phyloP scores from a whole-genome alignment of 78 protist species.

The Trichosphaerium sp. region DNA sequence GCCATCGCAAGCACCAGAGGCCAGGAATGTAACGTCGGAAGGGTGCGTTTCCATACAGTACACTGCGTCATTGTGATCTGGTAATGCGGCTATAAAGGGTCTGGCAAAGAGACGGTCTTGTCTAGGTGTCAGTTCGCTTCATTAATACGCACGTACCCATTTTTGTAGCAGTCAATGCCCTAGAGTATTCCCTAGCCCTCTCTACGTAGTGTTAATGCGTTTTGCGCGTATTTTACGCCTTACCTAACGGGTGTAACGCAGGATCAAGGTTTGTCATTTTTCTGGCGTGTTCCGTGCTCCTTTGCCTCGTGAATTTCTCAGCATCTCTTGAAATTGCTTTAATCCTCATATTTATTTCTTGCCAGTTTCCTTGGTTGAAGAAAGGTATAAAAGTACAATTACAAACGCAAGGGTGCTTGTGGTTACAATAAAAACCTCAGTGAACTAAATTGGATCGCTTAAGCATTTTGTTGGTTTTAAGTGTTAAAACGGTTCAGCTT shows the following conservation, averaged over 20 bases:
- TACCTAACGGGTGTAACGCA: constrained; percentile 74
- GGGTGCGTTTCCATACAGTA: constrained; percentile 30
- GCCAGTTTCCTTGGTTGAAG: too few species aligned
- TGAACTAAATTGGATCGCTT: too few species aligned
- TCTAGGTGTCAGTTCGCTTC: too few species aligned
- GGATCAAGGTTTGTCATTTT: constrained; percentile 72
- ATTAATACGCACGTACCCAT: too few species aligned
- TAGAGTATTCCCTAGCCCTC: constrained; percentile 73
- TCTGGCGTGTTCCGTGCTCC: constrained; percentile 16
- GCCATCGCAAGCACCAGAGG: constrained; percentile 39
- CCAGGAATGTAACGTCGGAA: not conserved
- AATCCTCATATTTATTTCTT: too few species aligned
- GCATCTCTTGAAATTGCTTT: constrained; percentile 58
- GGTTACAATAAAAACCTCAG: too few species aligned
- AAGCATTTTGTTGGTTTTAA: too few species aligned
- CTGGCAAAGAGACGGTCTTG: too few species aligned
- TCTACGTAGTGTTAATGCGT: constrained; percentile 21
- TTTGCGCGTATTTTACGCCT: constrained; percentile 64
- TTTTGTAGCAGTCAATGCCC: constrained; percentile 81
- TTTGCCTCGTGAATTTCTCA: constrained; percentile 30
- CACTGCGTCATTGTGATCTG: constrained; percentile 76
- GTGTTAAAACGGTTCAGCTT: too few species aligned
- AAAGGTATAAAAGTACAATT: too few species aligned
- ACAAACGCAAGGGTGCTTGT: too few species aligned
- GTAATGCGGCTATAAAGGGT: too few species aligned